Percentiles rank a stretch among this genome's conserved stretches.
phyloP scores from a whole-genome alignment of 2,329 filamentous ascomycete species.

The Calonectria crousiana region DNA sequence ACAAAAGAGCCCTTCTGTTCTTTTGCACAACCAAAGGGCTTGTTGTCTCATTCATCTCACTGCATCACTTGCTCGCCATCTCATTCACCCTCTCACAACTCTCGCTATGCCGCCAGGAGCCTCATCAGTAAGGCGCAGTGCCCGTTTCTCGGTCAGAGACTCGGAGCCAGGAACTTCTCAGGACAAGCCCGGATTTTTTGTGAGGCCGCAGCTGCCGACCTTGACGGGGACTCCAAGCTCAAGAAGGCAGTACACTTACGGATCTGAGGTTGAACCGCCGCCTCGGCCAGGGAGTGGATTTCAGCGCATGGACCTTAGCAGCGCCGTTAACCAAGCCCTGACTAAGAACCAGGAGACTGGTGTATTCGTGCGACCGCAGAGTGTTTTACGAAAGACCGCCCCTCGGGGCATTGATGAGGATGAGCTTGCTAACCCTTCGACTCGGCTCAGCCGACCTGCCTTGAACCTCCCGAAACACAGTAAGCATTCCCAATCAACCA shows the following conservation, averaged over 20 bases:
- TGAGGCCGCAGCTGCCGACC: slow-evolving; percentile 37
- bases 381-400: slow-evolving; percentile 11
- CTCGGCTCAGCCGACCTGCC: background rate
- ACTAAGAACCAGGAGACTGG: slow-evolving; percentile 33
- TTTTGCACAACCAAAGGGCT: slow-evolving; percentile 9
- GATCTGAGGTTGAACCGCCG: slow-evolving; percentile 51
- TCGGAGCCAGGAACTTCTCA: slow-evolving; percentile 28
- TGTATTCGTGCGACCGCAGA: slow-evolving; percentile 31
- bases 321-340: slow-evolving; percentile 47
- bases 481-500: slow-evolving; percentile 14
- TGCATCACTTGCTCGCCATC: background rate
- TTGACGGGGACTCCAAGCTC: slow-evolving; percentile 51
- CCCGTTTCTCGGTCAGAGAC: slow-evolving; percentile 35
- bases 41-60: background rate
- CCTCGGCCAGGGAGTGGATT: slow-evolving; percentile 39
- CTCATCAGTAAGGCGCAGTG: slow-evolving; percentile 32
- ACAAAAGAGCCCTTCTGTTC: slow-evolving; percentile 6
- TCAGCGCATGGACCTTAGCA: slow-evolving; percentile 43
- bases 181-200: slow-evolving; percentile 24
- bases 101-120: slow-evolving; percentile 40
- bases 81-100: background rate
- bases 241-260: slow-evolving; percentile 54
- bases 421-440: slow-evolving; percentile 28
- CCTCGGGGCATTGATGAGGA: slow-evolving; percentile 33
- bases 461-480: slow-evolving; percentile 7